Conservation (phyloP, 768 basidiomycete species). For the Hericium coralloides region DNA sequence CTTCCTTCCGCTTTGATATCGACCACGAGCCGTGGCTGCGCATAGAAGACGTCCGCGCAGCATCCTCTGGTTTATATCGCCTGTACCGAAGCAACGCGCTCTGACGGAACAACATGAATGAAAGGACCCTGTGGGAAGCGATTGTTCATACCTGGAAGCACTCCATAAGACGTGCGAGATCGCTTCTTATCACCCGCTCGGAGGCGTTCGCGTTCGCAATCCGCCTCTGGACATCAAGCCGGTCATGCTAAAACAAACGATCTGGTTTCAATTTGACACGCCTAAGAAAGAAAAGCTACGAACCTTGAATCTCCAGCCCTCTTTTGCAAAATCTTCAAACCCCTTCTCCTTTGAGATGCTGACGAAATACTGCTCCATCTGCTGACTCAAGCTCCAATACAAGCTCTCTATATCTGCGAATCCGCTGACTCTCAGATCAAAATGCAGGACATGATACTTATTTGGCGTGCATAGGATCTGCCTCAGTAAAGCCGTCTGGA, state of each 20-base stretch:
- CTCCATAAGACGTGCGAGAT: conserved; percentile 78
- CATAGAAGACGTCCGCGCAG: conserved; percentile 19
- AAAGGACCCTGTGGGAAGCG: not conserved
- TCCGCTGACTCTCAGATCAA: conserved; percentile 76
- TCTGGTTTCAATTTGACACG: not conserved
- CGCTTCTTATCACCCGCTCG: conserved; percentile 59
- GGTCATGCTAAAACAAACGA: conserved; percentile 47
- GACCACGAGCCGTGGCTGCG: too few species aligned
- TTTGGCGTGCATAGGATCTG: conserved; percentile 58
- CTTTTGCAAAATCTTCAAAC: conserved; percentile 63
- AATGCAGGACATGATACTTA: conserved; percentile 71
- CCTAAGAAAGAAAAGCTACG: not conserved
- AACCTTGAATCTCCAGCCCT: conserved; percentile 76
- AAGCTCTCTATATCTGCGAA: conserved; percentile 76
- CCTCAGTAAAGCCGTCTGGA: conserved; percentile 65
- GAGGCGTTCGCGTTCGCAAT: conserved; percentile 35
- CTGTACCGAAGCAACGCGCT: conserved; percentile 7
- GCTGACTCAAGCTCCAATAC: conserved; percentile 66
- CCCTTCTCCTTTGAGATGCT: conserved; percentile 52
- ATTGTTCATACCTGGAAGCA: conserved; percentile 57
- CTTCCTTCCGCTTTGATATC: too few species aligned
- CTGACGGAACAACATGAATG: not conserved
- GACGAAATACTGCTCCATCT: conserved; percentile 77
- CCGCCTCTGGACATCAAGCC: conserved; percentile 65
- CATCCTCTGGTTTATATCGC: conserved; percentile 24